Base-by-base conservation (phyloP, 768 basidiomycete genomes). In the Suillus subalutaceus region DNA sequence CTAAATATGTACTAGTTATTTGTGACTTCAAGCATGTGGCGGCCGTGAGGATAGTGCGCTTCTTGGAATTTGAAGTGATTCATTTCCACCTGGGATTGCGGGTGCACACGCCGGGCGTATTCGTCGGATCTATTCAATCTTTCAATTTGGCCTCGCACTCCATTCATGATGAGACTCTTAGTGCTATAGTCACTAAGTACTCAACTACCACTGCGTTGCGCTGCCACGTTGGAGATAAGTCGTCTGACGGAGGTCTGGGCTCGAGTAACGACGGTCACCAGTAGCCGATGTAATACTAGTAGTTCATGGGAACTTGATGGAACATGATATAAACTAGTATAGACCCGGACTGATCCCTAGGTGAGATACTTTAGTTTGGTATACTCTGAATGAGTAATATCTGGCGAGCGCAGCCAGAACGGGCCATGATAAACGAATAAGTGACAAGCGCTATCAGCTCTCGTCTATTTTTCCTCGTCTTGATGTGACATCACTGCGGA, bases 381-480 rank as follows among this genome's bases (percentile, higher is more conserved):
- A 58, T 37, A 20, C 7, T 23, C 30, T 53, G 48, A 53, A 32
- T 62, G 46, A 62, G 35, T 38, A 16, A 55, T 52, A 15, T 26
- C 38, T 15, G 50, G 32, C 35, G 37, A 52, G 23, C 32, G 62
- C 26, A 55, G 63, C 58, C 32, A 44, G 64, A 50, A 63, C 62
- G 62, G 38, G 8, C 43, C 32, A 48, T 65, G 26, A 46, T 65
- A 59, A 26, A 62, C 35, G 44, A 40, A 40, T 37, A 38, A 60
- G 30, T 41, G n/a, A 10, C 20, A 63, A 18, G 26, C 63, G 44
- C 20, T 44, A 57, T 41, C 13, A 44, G 13, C 20, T 55, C 53
- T 63, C 52, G 40, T 55, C 59, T 64, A 64, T 62, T 63, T 64
- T 64, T 44, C 44, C 23, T 38, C 38, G 2, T 23, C 48, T 50